Percentiles rank a stretch among this genome's conserved stretches.
Evolutionary conservation across 164 flowering plant genomes (phyloP).

Genomic region (Cinnamomum micranthum): DNA sequence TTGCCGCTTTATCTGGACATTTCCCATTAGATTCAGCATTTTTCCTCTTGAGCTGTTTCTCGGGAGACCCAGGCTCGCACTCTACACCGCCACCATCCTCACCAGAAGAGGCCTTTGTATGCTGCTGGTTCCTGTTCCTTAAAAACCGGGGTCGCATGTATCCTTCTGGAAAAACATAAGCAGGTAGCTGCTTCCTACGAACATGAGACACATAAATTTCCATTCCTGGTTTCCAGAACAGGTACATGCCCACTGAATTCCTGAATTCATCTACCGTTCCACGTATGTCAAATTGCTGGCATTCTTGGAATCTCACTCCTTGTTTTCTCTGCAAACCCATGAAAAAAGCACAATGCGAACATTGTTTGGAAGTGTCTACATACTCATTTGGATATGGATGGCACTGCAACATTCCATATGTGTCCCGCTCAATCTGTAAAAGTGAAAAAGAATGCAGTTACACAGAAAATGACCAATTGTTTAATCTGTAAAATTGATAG

Average conservation of each 20-base stretch:
- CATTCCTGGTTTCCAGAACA: constrained; percentile 92
- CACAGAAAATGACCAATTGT: neutral
- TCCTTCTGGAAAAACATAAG: constrained; percentile 79
- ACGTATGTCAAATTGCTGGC: constrained; percentile 96
- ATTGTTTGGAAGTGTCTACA: constrained; percentile 52
- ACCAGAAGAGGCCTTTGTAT: constrained; percentile 26
- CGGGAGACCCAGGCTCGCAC: constrained; percentile 26
- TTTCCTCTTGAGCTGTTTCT: constrained; percentile 25
- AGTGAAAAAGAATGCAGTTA: neutral
- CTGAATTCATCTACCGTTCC: constrained; percentile 88
- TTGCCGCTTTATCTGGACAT: constrained; percentile 8
- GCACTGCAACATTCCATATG: constrained; percentile 79
- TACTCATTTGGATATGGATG: constrained; percentile 92
- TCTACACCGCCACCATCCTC: constrained; percentile 25
- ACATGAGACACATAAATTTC: constrained; percentile 86
- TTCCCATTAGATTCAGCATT: constrained; percentile 2
- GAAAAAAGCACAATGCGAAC: constrained; percentile 74
- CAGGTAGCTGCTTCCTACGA: constrained; percentile 74
- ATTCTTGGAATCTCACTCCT: constrained; percentile 71
- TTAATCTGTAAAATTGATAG: constrained; percentile 60
- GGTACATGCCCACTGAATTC: constrained; percentile 59
- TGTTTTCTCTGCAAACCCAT: constrained; percentile 92
- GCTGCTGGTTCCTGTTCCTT: constrained; percentile 34
- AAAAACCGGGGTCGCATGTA: constrained; percentile 51
- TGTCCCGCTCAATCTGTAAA: constrained; percentile 91